Percentiles rank a stretch among this genome's conserved stretches.
Evolutionary conservation across 2,329 filamentous ascomycete genomes (phyloP).

Genomic region (Trichoderma endophyticum): DNA sequence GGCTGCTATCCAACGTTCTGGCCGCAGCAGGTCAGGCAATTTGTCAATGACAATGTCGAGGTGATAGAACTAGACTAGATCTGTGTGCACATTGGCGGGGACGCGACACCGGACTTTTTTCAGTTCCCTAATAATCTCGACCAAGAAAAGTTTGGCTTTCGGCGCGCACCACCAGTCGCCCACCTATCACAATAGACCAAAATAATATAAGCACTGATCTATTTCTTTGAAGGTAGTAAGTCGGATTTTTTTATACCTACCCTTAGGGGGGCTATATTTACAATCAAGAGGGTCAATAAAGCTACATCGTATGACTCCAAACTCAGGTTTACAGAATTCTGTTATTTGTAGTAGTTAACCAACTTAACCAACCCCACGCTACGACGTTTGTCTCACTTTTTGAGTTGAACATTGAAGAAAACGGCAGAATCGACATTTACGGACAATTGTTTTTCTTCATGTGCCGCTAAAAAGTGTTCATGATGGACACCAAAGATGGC

Average conservation of each 20-base stretch:
- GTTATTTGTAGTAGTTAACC: too few species aligned
- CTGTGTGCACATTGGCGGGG: not conserved
- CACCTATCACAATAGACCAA: not conserved
- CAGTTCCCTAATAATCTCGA: not conserved
- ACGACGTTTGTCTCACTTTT: too few species aligned
- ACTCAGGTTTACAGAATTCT: too few species aligned
- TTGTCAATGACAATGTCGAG: not conserved
- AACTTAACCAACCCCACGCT: too few species aligned
- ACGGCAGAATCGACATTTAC: not conserved
- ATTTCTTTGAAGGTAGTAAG: too few species aligned
- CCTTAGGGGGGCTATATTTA: too few species aligned
- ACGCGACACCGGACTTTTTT: not conserved
- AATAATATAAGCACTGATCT: not conserved
- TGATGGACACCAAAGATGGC: too few species aligned
- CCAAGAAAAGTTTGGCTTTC: not conserved
- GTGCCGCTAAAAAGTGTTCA: too few species aligned
- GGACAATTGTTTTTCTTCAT: not conserved
- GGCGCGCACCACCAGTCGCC: not conserved
- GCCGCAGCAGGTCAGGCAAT: not conserved
- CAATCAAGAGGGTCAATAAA: too few species aligned
- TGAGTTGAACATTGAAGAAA: not conserved
- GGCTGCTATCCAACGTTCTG: not conserved
- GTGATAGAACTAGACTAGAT: not conserved
- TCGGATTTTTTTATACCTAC: too few species aligned
- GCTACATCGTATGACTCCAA: too few species aligned